Base-by-base conservation (phyloP, 2,329 filamentous ascomycete species). In the Grosmannia penicillata region DNA sequence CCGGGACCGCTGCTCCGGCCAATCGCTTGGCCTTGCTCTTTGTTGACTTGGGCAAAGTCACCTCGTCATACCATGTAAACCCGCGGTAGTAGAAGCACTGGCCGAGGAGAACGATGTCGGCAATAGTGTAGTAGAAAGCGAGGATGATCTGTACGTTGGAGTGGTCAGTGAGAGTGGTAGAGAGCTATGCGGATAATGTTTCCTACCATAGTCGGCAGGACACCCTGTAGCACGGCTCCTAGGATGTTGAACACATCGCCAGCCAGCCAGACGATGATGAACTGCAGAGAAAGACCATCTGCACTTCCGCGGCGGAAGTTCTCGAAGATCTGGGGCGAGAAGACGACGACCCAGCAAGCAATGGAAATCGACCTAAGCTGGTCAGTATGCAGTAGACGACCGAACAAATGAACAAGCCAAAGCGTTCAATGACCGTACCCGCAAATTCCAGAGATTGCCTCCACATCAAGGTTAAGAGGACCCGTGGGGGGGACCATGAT, bases 11-110 rank as follows among this genome's bases (percentile, higher is more conserved):
- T 26, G 11, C 40, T 29, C 31, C 36, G 37, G 21, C 14, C 23
- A 14, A 18, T 10, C 24, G 17, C 9, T 25, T 26, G 15, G 22
- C 9, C 17, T 26, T 30, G 29, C 15, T 31, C 22, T 29, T 44
- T 14, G 37, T 45, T 19, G 63, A 49, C 51, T 67, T 68, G 29
- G 58, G 51, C 32, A 60, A 50, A 57, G 59, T 52, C 13, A 69
- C 58, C 40, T 73, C 62, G 45, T 78, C 74, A 37, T 58, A 63
- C 65, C 69, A 72, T 2, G 73, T 77, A 48, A 94, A 91, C 4
- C 87, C 87, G 37, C 83, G 77, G 58, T 98, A 98, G 63, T 93
- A 96, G 63, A 96, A 93, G 58, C 84, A 93, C 60, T 98, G 91
- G 1, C 66, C 70, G 0, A 96, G 65, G 2, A 98, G 68, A 2